A percentile compares a stretch with the other conserved stretches of the same genome.
Conservation (phyloP, 2,329 filamentous ascomycete species). For the Cordyceps cateniannulata region DNA sequence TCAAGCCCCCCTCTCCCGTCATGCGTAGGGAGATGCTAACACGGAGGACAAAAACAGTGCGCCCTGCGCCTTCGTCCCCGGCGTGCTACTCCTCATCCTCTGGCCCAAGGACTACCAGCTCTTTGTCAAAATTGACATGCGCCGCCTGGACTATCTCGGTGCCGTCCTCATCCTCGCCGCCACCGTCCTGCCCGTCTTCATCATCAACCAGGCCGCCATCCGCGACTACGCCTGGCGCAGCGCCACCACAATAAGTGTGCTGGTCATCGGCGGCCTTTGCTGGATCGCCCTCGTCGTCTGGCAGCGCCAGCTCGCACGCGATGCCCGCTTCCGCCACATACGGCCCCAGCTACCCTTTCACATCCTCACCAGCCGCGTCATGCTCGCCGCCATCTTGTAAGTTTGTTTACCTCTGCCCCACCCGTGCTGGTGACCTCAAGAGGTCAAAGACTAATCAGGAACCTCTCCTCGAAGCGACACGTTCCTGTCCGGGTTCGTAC, state of each 20-base stretch:
- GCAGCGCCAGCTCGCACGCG: constrained; percentile 15
- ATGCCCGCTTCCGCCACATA: constrained; percentile 14
- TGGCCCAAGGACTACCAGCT: constrained; percentile 14
- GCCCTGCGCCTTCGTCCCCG: constrained; percentile 11
- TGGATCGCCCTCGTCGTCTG: constrained; percentile 18
- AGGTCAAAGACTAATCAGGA: background rate
- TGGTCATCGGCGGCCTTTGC: constrained; percentile 15
- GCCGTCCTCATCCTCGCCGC: constrained; percentile 15
- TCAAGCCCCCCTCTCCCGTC: background rate
- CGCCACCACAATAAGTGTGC: constrained; percentile 15
- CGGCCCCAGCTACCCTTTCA: constrained; percentile 16
- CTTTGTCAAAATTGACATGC: constrained; percentile 3
- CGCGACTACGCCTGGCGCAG: constrained; percentile 18
- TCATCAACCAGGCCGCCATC: constrained; percentile 18
- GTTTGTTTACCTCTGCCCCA: background rate
- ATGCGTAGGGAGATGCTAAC: background rate
- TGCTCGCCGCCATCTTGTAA: constrained; percentile 16
- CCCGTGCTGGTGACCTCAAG: background rate
- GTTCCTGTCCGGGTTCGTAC: constrained; percentile 18
- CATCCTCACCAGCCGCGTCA: constrained; percentile 16
- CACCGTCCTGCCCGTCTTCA: constrained; percentile 20
- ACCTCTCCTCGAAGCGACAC: constrained; percentile 12
- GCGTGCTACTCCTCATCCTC: background rate
- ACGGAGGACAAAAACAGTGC: background rate
- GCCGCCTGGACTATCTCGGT: constrained; percentile 11